A percentile compares a stretch with the other conserved stretches of the same genome.
phyloP scores from a whole-genome alignment of 176 grass and related monocot genomes.

The Rhipidocladum racemiflorum region DNA sequence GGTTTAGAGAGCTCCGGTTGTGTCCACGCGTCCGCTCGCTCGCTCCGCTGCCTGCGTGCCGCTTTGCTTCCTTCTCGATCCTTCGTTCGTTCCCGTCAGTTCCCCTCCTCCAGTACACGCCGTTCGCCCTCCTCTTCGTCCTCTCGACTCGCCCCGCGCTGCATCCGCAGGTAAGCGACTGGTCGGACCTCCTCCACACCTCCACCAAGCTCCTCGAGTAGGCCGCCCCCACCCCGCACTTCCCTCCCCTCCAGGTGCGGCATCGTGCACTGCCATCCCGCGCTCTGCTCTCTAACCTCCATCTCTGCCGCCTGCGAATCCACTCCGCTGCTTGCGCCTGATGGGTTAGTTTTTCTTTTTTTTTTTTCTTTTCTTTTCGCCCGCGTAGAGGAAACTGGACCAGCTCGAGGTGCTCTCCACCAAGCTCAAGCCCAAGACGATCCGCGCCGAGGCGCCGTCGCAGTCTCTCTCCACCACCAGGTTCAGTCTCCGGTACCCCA shows the following conservation, averaged over 20 bases:
- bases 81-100: too few relatives aligned
- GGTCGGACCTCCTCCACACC: conserved; percentile 82
- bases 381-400: conserved; percentile 79
- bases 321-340: background rate
- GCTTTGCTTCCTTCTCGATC: too few relatives aligned
- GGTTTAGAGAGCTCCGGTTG: too few relatives aligned
- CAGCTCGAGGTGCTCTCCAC: conserved; percentile 93
- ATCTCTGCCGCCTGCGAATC: background rate
- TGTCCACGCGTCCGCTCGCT: too few relatives aligned
- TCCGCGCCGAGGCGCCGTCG: conserved; percentile 74
- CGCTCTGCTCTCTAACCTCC: background rate
- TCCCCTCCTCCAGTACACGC: too few relatives aligned
- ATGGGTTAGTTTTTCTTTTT: background rate
- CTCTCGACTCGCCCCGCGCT: too few relatives aligned
- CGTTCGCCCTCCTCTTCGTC: too few relatives aligned
- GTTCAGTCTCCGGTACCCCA: conserved; percentile 19
- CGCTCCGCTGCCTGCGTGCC: too few relatives aligned
- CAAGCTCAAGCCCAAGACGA: conserved; percentile 95
- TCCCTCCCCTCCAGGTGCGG: conserved; percentile 75
- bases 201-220: conserved; percentile 91
- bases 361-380: background rate
- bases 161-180: too few relatives aligned
- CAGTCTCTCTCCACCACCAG: conserved; percentile 88
- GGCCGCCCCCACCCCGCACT: conserved; percentile 68
- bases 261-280: background rate